Evolutionary conservation across 129 eudicot genomes (phyloP).

Genomic region (Silybum marianum): DNA sequence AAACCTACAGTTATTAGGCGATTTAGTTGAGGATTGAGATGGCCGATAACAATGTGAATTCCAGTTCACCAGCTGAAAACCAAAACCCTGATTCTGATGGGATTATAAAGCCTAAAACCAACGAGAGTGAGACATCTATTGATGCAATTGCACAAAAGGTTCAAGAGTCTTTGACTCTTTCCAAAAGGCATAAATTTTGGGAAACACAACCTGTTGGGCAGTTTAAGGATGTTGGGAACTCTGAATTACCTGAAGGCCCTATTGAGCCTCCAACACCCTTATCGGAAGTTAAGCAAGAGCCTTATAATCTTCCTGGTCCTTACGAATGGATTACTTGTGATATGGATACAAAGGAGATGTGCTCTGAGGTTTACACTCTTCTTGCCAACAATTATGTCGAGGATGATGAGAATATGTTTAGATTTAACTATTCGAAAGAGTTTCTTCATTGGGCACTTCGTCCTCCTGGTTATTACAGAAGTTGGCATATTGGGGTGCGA

Average conservation of each 20-base stretch:
- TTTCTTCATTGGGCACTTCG: slow-evolving; percentile 66
- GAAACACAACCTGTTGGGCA: slow-evolving; percentile 79
- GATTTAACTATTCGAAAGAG: slow-evolving; percentile 61
- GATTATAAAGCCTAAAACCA: slow-evolving; percentile 28
- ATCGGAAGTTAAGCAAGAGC: slow-evolving; percentile 66
- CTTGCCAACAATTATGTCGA: slow-evolving; percentile 62
- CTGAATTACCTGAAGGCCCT: slow-evolving; percentile 54
- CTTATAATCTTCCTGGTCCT: slow-evolving; percentile 56
- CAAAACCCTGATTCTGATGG: slow-evolving; percentile 37
- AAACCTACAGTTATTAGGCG: slow-evolving; percentile 2
- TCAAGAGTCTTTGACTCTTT: slow-evolving; percentile 52
- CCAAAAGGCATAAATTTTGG: slow-evolving; percentile 66
- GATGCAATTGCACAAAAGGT: slow-evolving; percentile 57
- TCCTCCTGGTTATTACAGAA: slow-evolving; percentile 55
- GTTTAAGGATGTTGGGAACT: slow-evolving; percentile 49
- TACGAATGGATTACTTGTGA: slow-evolving; percentile 75
- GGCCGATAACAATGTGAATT: slow-evolving; percentile 44
- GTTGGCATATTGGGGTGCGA: slow-evolving; percentile 68
- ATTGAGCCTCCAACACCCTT: slow-evolving; percentile 58
- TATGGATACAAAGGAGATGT: slow-evolving; percentile 52
- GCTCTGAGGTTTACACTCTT: slow-evolving; percentile 58
- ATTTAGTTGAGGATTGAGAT: slow-evolving; percentile 23
- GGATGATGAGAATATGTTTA: slow-evolving; percentile 75
- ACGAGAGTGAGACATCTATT: slow-evolving; percentile 39
- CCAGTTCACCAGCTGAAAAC: slow-evolving; percentile 33